phyloP scores from a whole-genome alignment of 169 alveolate genomes.

The Babesia ovata region DNA sequence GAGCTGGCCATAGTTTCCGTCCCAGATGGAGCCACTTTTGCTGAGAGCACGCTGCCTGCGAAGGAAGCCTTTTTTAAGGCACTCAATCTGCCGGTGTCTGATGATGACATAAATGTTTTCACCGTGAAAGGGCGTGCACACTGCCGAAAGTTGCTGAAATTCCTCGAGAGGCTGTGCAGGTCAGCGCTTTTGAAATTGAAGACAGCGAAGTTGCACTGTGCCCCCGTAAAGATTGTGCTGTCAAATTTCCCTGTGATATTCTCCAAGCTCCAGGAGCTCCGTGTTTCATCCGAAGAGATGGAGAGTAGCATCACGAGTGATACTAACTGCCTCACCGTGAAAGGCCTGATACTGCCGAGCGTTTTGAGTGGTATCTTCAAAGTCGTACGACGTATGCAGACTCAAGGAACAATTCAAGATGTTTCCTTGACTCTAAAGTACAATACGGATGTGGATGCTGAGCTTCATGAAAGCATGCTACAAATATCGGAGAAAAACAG shows the following conservation, averaged over 20 bases:
- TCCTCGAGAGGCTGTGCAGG: conserved; percentile 23
- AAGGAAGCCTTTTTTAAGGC: conserved; percentile 44
- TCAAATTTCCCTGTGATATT: conserved; percentile 56
- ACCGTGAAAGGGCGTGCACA: conserved; percentile 29
- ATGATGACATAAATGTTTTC: conserved; percentile 45
- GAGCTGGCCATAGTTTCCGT: conserved; percentile 10
- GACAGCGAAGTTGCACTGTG: neutral
- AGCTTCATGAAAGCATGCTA: conserved; percentile 39
- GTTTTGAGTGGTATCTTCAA: conserved; percentile 35
- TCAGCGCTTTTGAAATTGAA: conserved; percentile 23
- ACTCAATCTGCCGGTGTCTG: conserved; percentile 49
- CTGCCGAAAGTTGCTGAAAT: conserved; percentile 39
- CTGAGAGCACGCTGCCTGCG: neutral
- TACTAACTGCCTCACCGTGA: conserved; percentile 1
- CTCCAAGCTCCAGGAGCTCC: conserved; percentile 51
- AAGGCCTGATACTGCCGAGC: conserved; percentile 58
- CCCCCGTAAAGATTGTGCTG: conserved; percentile 43
- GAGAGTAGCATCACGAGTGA: neutral
- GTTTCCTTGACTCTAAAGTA: conserved; percentile 21
- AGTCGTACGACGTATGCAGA: conserved; percentile 29
- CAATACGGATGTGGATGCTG: conserved; percentile 50
- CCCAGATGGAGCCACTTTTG: neutral
- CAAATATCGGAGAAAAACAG: conserved; percentile 52
- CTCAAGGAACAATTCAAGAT: neutral
- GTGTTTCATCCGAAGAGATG: conserved; percentile 9